These are phyloP conservation scores for Gnetum montanum DNA, from an alignment of 75 land plant species.

Conservation along the genomic window DNA sequence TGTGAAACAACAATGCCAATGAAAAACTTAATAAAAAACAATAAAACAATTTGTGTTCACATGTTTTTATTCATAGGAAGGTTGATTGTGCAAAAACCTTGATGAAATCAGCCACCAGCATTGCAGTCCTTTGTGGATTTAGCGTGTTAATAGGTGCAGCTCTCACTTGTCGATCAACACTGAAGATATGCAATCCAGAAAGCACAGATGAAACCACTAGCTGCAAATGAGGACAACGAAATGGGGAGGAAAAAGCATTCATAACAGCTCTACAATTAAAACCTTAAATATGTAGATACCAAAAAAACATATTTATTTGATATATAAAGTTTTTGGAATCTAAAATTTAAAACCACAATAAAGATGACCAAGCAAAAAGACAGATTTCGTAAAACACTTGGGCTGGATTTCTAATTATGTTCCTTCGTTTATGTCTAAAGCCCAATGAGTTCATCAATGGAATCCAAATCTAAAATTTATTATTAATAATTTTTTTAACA, in stretches of 20 bases:
- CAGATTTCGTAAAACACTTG: too few species aligned
- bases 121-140: constrained; percentile 90
- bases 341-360: too few species aligned
- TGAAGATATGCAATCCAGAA: constrained; percentile 72
- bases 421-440: too few species aligned
- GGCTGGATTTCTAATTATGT: too few species aligned
- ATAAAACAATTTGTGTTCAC: neutral
- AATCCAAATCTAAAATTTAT: too few species aligned
- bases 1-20: constrained; percentile 20
- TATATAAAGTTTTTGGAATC: too few species aligned
- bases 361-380: too few species aligned
- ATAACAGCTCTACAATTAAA: too few species aligned
- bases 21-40: constrained; percentile 8
- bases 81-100: constrained; percentile 35
- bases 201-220: constrained; percentile 71
- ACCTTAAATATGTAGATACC: too few species aligned
- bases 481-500: too few species aligned
- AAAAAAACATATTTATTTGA: too few species aligned
- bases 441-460: too few species aligned
- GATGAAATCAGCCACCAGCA: constrained; percentile 73
- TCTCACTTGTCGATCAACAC: constrained; percentile 85
- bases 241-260: neutral
- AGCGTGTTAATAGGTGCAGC: constrained; percentile 91
- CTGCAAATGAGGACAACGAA: constrained; percentile 33
- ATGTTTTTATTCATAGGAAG: neutral